Conservation (phyloP, 371 early-diverging fungal species). For the Syncephalastrum contaminatum region DNA sequence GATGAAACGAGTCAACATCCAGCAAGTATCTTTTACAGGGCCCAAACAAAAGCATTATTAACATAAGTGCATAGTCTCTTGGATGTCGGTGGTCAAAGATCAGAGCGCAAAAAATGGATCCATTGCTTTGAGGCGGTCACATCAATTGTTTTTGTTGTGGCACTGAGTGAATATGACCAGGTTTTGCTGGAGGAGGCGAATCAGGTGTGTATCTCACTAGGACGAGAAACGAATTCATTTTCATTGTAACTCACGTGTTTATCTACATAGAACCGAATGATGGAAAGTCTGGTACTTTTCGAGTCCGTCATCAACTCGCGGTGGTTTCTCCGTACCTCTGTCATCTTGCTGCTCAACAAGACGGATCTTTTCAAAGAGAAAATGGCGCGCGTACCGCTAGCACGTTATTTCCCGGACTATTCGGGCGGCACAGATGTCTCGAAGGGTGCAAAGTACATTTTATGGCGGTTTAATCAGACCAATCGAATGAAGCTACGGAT, state of each 20-base stretch:
- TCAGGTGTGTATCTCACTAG: slow-evolving; percentile 29
- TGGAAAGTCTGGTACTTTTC: slow-evolving; percentile 71
- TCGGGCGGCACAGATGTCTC: slow-evolving; percentile 60
- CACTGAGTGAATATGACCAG: slow-evolving; percentile 71
- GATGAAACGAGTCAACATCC: slow-evolving; percentile 50
- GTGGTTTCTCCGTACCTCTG: slow-evolving; percentile 66
- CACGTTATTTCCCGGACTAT: slow-evolving; percentile 71
- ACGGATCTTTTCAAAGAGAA: slow-evolving; percentile 72
- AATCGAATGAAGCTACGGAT: slow-evolving; percentile 66
- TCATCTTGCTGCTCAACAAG: slow-evolving; percentile 79
- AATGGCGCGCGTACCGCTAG: slow-evolving; percentile 55
- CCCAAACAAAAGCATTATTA: background rate
- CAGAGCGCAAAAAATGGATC: slow-evolving; percentile 91
- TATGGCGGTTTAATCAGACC: slow-evolving; percentile 67
- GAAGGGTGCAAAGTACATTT: slow-evolving; percentile 69
- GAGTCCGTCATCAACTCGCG: slow-evolving; percentile 69
- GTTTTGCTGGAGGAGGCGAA: slow-evolving; percentile 66
- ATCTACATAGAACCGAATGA: slow-evolving; percentile 61
- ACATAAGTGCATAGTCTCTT: slow-evolving; percentile 50
- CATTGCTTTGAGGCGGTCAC: slow-evolving; percentile 85
- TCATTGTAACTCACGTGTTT: background rate
- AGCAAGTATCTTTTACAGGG: slow-evolving; percentile 9
- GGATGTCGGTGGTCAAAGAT: slow-evolving; percentile 73
- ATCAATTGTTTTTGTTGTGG: slow-evolving; percentile 69
- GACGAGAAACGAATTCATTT: background rate